phyloP scores from a whole-genome alignment of 805 yeast species.

The Yarrowia divulgata region DNA sequence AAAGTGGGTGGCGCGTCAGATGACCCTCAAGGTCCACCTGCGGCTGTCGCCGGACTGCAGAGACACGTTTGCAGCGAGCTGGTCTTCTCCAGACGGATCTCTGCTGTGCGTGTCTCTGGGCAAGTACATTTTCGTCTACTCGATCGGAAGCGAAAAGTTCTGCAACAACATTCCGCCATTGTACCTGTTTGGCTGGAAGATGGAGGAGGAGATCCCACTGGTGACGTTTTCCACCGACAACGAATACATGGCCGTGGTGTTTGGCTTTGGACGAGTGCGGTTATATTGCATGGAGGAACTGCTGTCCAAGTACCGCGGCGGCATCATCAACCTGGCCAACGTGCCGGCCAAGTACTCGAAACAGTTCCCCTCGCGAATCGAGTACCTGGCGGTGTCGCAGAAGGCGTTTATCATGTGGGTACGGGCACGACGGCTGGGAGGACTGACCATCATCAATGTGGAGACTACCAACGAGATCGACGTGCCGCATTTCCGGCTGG shows the following conservation, averaged over 20 bases:
- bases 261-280: slow-evolving; percentile 40
- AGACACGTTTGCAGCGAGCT: slow-evolving; percentile 3
- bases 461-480: slow-evolving; percentile 44
- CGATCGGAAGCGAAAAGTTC: slow-evolving; percentile 24
- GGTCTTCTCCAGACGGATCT: slow-evolving; percentile 35
- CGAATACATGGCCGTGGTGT: slow-evolving; percentile 41
- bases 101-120: slow-evolving; percentile 25
- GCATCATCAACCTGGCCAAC: slow-evolving; percentile 36
- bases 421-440: slow-evolving; percentile 44
- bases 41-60: slow-evolving; percentile 3
- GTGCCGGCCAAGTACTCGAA: slow-evolving; percentile 41
- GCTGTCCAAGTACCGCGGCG: slow-evolving; percentile 28
- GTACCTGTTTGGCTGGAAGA: slow-evolving; percentile 33
- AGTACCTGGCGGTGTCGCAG: slow-evolving; percentile 42
- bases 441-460: slow-evolving; percentile 43
- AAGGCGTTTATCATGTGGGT: slow-evolving; percentile 44
- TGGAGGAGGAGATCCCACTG: slow-evolving; percentile 20
- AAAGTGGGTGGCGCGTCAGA: slow-evolving; percentile 32
- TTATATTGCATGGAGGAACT: slow-evolving; percentile 29
- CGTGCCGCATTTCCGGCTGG: slow-evolving; percentile 45
- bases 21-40: slow-evolving; percentile 23
- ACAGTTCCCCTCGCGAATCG: slow-evolving; percentile 44
- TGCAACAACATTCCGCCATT: slow-evolving; percentile 36
- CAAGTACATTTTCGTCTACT: slow-evolving; percentile 27
- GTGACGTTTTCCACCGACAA: slow-evolving; percentile 40